Percentiles rank a stretch among this genome's conserved stretches.
Conservation (phyloP, 768 basidiomycete genomes). For the Botryobasidium botryosum region DNA sequence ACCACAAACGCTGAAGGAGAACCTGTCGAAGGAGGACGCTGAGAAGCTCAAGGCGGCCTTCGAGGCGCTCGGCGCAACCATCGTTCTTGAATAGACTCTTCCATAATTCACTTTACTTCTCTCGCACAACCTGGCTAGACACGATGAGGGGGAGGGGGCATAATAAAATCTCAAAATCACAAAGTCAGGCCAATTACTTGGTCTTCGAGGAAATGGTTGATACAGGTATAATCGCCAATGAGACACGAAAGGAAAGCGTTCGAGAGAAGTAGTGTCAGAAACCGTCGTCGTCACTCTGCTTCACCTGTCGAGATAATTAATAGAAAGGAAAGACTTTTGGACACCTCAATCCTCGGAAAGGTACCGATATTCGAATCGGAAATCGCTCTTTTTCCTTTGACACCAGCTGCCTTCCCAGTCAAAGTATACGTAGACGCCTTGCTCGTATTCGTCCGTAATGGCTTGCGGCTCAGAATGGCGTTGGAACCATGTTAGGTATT, state of each 20-base stretch:
- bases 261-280: no score
- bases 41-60: conserved; percentile 91
- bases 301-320: no score
- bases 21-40: conserved; percentile 88
- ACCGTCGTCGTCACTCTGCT: no score
- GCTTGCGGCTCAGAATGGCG: conserved; percentile 94
- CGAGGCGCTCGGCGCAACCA: conserved; percentile 72
- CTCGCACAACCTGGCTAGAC: no score
- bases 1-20: conserved; percentile 88
- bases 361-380: conserved; percentile 93
- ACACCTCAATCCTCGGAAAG: conserved; percentile 63
- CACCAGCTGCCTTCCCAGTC: conserved; percentile 99
- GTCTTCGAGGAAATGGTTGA: no score
- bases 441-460: conserved; percentile 98
- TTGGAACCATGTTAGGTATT: conserved; percentile 99
- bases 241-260: no score
- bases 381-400: conserved; percentile 94
- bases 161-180: no score
- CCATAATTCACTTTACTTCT: no score
- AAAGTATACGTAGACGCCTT: conserved; percentile 98
- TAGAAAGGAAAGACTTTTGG: background rate
- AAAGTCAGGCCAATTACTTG: no score
- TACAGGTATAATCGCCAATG: no score
- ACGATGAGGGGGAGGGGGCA: no score
- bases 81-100: no score